Percentiles rank a stretch among this genome's conserved stretches.
These are phyloP conservation scores for Corynespora cassiicola DNA, from an alignment of 2,329 filamentous ascomycete genomes.

Conservation along the genomic window DNA sequence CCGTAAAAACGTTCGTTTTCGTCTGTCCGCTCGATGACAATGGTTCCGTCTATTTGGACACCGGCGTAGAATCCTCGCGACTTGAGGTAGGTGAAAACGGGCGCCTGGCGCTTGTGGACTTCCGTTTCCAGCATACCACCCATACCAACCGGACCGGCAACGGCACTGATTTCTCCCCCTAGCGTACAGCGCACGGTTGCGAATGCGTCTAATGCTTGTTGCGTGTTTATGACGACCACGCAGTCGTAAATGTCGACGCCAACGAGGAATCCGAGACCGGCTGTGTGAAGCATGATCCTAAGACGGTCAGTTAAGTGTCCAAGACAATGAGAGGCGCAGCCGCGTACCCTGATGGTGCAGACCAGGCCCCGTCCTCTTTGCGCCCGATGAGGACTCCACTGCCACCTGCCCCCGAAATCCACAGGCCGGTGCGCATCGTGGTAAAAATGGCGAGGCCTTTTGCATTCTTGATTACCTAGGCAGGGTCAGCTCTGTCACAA, in stretches of 20 bases:
- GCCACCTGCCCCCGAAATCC: conserved; percentile 89
- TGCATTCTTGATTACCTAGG: conserved; percentile 86
- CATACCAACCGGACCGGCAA: conserved; percentile 77
- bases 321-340: no score
- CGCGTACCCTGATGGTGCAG: conserved; percentile 88
- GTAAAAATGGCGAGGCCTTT: conserved; percentile 94
- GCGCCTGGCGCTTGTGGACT: conserved; percentile 71
- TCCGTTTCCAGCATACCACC: conserved; percentile 76
- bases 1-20: conserved; percentile 90
- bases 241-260: conserved; percentile 97
- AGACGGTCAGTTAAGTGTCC: no score
- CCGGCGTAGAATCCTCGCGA: conserved; percentile 88
- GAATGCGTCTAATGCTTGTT: conserved; percentile 83
- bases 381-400: conserved; percentile 86
- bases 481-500: no score
- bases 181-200: conserved; percentile 79
- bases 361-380: conserved; percentile 87
- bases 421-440: conserved; percentile 91
- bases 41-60: conserved; percentile 84
- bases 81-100: conserved; percentile 87
- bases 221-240: conserved; percentile 89
- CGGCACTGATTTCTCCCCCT: conserved; percentile 79
- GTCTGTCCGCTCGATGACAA: conserved; percentile 84
- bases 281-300: conserved; percentile 88
- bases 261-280: conserved; percentile 85